A percentile compares a stretch with the other conserved stretches of the same genome.
phyloP scores from a whole-genome alignment of 2,329 filamentous ascomycete genomes.

The Gliomastix tumulicola region DNA sequence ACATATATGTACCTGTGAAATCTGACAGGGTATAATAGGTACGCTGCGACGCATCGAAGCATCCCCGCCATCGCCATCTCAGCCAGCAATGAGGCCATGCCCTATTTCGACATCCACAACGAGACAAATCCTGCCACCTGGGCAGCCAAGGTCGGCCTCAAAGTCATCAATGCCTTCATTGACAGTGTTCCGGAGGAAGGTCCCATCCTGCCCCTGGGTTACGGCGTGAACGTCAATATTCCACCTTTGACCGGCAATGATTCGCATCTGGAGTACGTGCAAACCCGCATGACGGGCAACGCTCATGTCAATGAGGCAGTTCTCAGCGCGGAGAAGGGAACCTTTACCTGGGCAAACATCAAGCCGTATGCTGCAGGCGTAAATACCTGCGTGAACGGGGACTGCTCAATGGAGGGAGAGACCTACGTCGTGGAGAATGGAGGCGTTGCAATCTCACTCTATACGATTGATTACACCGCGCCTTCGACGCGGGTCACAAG shows the following conservation, averaged over 20 bases:
- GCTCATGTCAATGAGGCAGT: constrained; percentile 37
- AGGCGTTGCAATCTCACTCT: constrained; percentile 33
- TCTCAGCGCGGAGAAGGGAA: constrained; percentile 30
- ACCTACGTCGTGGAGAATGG: constrained; percentile 35
- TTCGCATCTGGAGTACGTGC: constrained; percentile 32
- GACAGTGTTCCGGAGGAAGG: constrained; percentile 20
- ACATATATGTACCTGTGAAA: neutral
- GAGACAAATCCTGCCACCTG: constrained; percentile 36
- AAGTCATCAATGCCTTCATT: constrained; percentile 36
- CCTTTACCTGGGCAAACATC: constrained; percentile 33
- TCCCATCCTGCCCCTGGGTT: constrained; percentile 36
- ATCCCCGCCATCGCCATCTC: constrained; percentile 44
- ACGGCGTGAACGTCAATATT: constrained; percentile 45
- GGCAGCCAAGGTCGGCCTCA: constrained; percentile 30
- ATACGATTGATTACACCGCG: constrained; percentile 43
- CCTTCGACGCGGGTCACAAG: constrained; percentile 20
- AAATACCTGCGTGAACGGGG: constrained; percentile 43
- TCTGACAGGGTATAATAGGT: constrained; percentile 19
- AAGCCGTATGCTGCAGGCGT: constrained; percentile 28
- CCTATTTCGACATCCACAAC: constrained; percentile 28
- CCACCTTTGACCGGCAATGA: constrained; percentile 32
- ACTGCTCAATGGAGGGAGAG: constrained; percentile 43
- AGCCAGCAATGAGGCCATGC: constrained; percentile 30
- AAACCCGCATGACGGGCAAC: constrained; percentile 40
- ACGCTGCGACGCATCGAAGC: constrained; percentile 38